Evolutionary conservation across 2,329 filamentous ascomycete genomes (phyloP).

Genomic region (Orbilia oligospora): DNA sequence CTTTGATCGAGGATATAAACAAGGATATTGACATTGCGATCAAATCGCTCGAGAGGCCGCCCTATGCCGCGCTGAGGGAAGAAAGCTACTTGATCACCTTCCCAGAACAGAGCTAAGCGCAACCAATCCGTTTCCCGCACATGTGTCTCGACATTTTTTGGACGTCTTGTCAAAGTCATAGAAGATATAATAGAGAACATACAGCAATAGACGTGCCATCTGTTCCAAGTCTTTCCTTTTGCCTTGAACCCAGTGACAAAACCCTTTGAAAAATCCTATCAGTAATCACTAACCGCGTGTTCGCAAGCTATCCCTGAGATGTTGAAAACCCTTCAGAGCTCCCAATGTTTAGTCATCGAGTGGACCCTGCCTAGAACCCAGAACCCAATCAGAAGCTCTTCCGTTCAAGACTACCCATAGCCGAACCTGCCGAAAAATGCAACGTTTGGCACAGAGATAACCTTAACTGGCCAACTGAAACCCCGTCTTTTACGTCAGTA

Average conservation of each 20-base stretch:
- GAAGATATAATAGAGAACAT: slow-evolving; percentile 12
- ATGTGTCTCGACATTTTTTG: background rate
- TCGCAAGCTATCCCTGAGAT: background rate
- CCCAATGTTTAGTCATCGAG: slow-evolving; percentile 28
- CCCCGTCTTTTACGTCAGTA: slow-evolving; percentile 32
- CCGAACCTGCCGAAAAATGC: slow-evolving; percentile 32
- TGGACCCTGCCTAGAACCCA: background rate
- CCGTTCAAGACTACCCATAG: background rate
- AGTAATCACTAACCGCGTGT: background rate
- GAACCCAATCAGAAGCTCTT: slow-evolving; percentile 9
- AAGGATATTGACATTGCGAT: slow-evolving; percentile 88
- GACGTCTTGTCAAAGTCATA: slow-evolving; percentile 6
- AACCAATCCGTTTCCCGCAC: background rate
- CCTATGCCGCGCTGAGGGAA: slow-evolving; percentile 67
- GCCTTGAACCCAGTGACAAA: background rate
- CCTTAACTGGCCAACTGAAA: background rate
- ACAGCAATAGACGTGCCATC: background rate
- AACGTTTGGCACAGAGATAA: slow-evolving; percentile 16
- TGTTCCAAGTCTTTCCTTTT: background rate
- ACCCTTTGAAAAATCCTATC: background rate
- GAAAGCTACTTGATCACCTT: slow-evolving; percentile 61
- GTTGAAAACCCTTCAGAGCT: slow-evolving; percentile 16
- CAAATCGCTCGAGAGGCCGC: slow-evolving; percentile 77
- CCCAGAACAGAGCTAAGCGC: slow-evolving; percentile 10
- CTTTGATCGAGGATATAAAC: slow-evolving; percentile 87